Conservation (phyloP, 306 rosid genomes). For the Casuarina glauca region DNA sequence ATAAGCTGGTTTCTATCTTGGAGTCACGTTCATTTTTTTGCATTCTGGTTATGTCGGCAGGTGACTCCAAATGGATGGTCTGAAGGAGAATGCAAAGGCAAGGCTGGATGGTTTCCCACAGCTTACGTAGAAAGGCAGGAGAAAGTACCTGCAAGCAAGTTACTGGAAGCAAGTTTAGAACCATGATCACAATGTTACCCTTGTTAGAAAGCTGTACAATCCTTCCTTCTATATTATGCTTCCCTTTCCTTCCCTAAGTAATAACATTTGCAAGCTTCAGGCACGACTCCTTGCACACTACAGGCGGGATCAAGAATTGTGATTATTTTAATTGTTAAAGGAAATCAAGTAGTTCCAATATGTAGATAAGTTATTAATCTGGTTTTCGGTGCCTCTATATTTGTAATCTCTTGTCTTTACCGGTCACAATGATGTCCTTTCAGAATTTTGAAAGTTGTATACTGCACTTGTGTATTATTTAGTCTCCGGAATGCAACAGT, state of each 20-base stretch:
- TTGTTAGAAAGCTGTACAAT: constrained; percentile 35
- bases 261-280: neutral
- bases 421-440: no score
- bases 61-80: constrained; percentile 88
- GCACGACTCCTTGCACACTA: neutral
- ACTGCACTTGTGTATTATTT: no score
- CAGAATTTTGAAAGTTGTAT: no score
- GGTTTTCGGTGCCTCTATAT: neutral
- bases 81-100: constrained; percentile 76
- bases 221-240: constrained; percentile 26
- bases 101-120: constrained; percentile 94
- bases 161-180: constrained; percentile 27
- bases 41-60: constrained; percentile 30
- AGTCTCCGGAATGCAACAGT: no score
- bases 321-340: neutral
- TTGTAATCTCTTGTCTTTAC: no score
- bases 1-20: neutral
- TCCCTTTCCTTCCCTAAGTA: neutral
- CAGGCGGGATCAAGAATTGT: neutral
- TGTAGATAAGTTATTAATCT: neutral
- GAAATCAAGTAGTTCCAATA: neutral
- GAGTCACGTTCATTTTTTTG: constrained; percentile 6
- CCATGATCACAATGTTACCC: constrained; percentile 20
- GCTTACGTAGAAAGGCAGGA: constrained; percentile 82
- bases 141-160: constrained; percentile 47